A percentile compares a stretch with the other conserved stretches of the same genome.
phyloP scores from a whole-genome alignment of 495 filamentous ascomycete species.

The Talaromyces wortmannii region DNA sequence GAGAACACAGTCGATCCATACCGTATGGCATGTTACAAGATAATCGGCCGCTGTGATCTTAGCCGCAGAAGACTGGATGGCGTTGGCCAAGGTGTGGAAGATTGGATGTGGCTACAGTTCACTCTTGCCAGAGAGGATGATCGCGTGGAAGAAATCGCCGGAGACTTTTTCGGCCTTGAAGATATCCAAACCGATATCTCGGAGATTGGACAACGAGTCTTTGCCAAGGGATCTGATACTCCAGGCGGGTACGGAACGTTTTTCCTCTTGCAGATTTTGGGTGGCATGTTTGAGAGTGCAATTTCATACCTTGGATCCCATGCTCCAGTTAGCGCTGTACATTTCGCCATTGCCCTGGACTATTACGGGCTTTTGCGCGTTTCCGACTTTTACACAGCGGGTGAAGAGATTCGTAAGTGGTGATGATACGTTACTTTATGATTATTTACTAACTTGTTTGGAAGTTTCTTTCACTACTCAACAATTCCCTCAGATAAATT shows the following conservation, averaged over 20 bases:
- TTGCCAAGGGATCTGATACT: conserved; percentile 62
- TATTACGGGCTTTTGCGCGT: conserved; percentile 91
- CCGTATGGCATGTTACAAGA: conserved; percentile 94
- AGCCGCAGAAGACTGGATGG: conserved; percentile 70
- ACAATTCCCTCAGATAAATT: conserved; percentile 83
- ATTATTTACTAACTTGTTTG: conserved; percentile 21
- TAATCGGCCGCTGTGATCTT: conserved; percentile 91
- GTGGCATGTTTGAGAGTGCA: conserved; percentile 93
- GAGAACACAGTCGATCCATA: conserved; percentile 90
- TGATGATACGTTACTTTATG: background rate
- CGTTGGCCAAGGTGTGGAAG: conserved; percentile 74
- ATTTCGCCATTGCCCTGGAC: conserved; percentile 83
- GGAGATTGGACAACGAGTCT: conserved; percentile 86
- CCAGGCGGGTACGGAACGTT: conserved; percentile 78
- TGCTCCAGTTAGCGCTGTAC: conserved; percentile 84
- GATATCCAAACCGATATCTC: conserved; percentile 78
- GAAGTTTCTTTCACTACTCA: conserved; percentile 64
- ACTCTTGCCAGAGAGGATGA: conserved; percentile 83
- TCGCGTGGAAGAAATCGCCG: conserved; percentile 72
- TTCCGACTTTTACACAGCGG: conserved; percentile 60
- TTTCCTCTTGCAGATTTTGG: conserved; percentile 85
- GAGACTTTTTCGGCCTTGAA: conserved; percentile 80
- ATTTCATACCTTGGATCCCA: conserved; percentile 83
- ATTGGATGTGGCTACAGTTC: conserved; percentile 97
- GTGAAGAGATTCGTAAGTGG: conserved; percentile 64